Percentiles rank a stretch among this genome's conserved stretches.
These are phyloP conservation scores for Corylus avellana DNA, from an alignment of 306 rosid genomes.

Conservation along the genomic window DNA sequence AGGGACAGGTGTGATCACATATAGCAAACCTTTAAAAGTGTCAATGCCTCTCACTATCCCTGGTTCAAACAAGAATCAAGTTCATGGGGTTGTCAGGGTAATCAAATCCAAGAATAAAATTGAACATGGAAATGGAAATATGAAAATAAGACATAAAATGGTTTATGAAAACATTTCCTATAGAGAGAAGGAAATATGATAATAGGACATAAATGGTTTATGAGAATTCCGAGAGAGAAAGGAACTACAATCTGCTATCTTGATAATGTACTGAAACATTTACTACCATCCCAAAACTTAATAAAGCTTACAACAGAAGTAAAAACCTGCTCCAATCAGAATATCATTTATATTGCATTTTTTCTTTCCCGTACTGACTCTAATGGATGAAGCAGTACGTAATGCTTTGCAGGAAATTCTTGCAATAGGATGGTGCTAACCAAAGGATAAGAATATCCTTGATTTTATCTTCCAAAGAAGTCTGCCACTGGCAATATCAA, in stretches of 20 bases:
- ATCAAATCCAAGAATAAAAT: neutral
- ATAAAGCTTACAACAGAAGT: neutral
- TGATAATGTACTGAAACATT: neutral
- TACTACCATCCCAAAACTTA: neutral
- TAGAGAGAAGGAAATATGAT: neutral
- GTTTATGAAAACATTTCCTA: neutral
- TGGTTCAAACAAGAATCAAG: slow-evolving; percentile 39
- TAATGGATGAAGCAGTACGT: neutral
- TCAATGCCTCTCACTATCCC: slow-evolving; percentile 95
- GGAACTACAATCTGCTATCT: neutral
- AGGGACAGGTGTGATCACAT: slow-evolving; percentile 85
- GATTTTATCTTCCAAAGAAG: neutral
- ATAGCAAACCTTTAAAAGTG: slow-evolving; percentile 64
- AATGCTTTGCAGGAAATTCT: neutral
- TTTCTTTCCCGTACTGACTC: neutral
- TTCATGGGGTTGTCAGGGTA: neutral
- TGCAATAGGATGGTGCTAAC: neutral
- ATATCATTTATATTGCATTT: neutral
- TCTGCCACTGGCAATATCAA: neutral
- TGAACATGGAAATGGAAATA: neutral
- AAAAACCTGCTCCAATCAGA: neutral
- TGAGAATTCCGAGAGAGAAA: too few species aligned
- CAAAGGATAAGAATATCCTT: neutral
- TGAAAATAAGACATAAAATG: neutral
- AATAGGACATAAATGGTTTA: too few species aligned